Percentiles rank a stretch among this genome's conserved stretches.
Evolutionary conservation across 192 early-diverging fungal genomes (phyloP).

Genomic region (Coemansia sp.): DNA sequence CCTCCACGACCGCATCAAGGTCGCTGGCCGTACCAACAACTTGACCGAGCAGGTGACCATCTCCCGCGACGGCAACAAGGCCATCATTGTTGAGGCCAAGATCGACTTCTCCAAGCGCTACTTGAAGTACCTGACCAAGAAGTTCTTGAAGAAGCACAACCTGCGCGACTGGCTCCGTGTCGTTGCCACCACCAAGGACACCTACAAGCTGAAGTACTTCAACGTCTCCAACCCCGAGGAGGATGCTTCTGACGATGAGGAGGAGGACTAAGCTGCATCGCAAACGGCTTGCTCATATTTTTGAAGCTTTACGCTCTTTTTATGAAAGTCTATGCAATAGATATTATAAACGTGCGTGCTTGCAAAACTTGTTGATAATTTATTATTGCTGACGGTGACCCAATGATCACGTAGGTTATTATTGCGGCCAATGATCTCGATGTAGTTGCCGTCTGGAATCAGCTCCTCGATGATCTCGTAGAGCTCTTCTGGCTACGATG

Average conservation of each 20-base stretch:
- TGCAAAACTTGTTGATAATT: neutral
- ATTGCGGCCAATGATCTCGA: slow-evolving; percentile 95
- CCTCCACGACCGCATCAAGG: slow-evolving; percentile 98
- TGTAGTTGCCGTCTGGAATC: slow-evolving; percentile 87
- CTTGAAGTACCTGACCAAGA: slow-evolving; percentile 99
- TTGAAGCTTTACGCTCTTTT: too few species aligned
- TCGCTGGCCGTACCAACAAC: slow-evolving; percentile 93
- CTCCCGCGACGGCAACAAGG: slow-evolving; percentile 69
- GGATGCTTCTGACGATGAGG: slow-evolving; percentile 40
- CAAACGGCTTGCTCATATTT: slow-evolving; percentile 4
- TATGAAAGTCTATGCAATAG: slow-evolving; percentile 7
- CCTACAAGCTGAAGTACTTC: slow-evolving; percentile 96
- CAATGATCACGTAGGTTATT: slow-evolving; percentile 96
- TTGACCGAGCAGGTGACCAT: slow-evolving; percentile 86
- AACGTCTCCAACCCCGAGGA: slow-evolving; percentile 54
- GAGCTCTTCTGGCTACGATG: slow-evolving; percentile 92
- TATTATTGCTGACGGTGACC: slow-evolving; percentile 89
- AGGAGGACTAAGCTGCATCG: slow-evolving; percentile 41
- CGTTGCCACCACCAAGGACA: slow-evolving; percentile 80
- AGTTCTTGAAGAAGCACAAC: slow-evolving; percentile 99
- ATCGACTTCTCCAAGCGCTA: slow-evolving; percentile 96
- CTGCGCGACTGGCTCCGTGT: slow-evolving; percentile 99
- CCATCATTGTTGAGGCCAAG: slow-evolving; percentile 79
- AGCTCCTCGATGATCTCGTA: slow-evolving; percentile 95
- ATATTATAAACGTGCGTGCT: neutral